phyloP scores from a whole-genome alignment of 2,329 filamentous ascomycete species.

The Ilyonectria robusta region DNA sequence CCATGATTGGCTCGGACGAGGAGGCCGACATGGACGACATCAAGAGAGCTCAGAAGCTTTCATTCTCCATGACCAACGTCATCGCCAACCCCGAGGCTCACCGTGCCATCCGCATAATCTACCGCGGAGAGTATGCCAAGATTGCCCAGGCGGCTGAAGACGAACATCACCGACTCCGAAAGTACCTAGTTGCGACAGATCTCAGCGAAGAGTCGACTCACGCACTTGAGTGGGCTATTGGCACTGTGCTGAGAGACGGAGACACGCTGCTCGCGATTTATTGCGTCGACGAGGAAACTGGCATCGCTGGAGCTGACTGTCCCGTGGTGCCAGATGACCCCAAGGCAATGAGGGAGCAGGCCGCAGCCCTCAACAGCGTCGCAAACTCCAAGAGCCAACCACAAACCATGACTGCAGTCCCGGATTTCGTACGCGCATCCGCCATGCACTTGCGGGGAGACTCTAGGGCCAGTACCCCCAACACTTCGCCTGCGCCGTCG shows the following conservation, averaged over 20 bases:
- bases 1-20: constrained; percentile 84
- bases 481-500: constrained; percentile 64
- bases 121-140: constrained; percentile 86
- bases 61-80: constrained; percentile 84
- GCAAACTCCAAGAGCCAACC: constrained; percentile 56
- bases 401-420: constrained; percentile 51
- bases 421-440: constrained; percentile 52
- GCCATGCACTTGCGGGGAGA: constrained; percentile 48
- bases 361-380: constrained; percentile 78
- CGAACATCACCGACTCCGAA: constrained; percentile 83
- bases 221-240: constrained; percentile 97
- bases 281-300: constrained; percentile 90
- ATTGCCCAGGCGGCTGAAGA: constrained; percentile 85
- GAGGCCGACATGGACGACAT: constrained; percentile 89
- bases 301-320: constrained; percentile 64
- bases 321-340: constrained; percentile 78
- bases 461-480: constrained; percentile 52
- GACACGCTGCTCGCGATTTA: constrained; percentile 95
- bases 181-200: constrained; percentile 96
- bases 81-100: constrained; percentile 82
- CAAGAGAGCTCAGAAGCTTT: constrained; percentile 87
- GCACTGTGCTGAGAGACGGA: constrained; percentile 92
- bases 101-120: constrained; percentile 89
- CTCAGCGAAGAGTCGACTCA: constrained; percentile 95
- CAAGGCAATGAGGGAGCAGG: constrained; percentile 82